Conservation (phyloP, 257 asterid genomes). For the Przewalskia tangutica region DNA sequence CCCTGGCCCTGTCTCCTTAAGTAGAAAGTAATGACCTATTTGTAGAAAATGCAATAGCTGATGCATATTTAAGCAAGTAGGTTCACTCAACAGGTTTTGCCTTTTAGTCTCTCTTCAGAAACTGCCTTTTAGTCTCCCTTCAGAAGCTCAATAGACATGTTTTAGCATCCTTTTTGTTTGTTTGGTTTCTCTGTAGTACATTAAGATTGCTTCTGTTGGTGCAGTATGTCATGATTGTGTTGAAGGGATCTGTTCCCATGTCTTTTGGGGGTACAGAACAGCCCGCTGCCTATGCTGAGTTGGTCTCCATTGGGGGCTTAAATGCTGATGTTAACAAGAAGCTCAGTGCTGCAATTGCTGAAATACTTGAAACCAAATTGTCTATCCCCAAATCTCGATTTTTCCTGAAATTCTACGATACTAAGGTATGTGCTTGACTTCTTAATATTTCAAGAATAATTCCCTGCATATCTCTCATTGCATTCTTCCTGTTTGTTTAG, state of each 20-base stretch:
- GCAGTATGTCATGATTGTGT: slow-evolving; percentile 91
- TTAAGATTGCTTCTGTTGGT: not conserved
- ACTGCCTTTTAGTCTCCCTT: not conserved
- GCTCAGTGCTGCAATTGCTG: slow-evolving; percentile 77
- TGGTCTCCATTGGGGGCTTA: slow-evolving; percentile 83
- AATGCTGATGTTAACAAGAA: slow-evolving; percentile 72
- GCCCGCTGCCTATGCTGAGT: slow-evolving; percentile 86
- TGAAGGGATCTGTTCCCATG: slow-evolving; percentile 93
- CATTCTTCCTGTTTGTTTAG: too few relatives aligned
- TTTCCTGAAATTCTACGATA: slow-evolving; percentile 87
- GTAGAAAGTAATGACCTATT: not conserved
- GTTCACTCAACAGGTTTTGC: not conserved
- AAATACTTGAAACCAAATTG: slow-evolving; percentile 65
- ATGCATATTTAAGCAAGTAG: not conserved
- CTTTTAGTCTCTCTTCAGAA: not conserved
- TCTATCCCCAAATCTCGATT: slow-evolving; percentile 68
- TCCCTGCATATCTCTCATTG: too few relatives aligned
- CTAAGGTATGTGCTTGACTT: slow-evolving; percentile 45
- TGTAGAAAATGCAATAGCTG: not conserved
- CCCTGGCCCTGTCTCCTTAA: not conserved
- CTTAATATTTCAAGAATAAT: slow-evolving; percentile 6
- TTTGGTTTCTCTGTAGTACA: not conserved
- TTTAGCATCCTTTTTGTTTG: not conserved
- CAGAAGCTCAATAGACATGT: not conserved
- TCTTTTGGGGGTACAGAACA: slow-evolving; percentile 90